Conservation (phyloP, 192 early-diverging fungal species). For the Coemansia sp. region DNA sequence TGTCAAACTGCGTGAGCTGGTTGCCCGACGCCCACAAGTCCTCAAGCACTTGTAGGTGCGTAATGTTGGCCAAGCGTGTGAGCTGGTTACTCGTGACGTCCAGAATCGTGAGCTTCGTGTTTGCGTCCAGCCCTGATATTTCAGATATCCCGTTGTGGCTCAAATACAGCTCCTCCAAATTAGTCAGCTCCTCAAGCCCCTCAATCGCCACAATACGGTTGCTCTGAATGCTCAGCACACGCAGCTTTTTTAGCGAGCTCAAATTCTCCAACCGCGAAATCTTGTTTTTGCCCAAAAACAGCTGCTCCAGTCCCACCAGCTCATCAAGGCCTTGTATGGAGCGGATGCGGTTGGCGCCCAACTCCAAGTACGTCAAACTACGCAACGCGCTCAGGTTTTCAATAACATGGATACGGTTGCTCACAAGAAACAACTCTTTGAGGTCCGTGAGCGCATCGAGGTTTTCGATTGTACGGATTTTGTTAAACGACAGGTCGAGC, state of each 20-base stretch:
- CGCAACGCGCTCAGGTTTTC: slow-evolving; percentile 66
- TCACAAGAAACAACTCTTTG: slow-evolving; percentile 82
- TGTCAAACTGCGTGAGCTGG: slow-evolving; percentile 69
- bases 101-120: slow-evolving; percentile 69
- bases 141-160: slow-evolving; percentile 83
- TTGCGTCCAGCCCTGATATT: slow-evolving; percentile 78
- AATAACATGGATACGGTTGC: slow-evolving; percentile 87
- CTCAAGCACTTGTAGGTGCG: slow-evolving; percentile 65
- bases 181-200: slow-evolving; percentile 64
- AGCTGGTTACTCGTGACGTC: slow-evolving; percentile 86
- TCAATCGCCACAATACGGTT: slow-evolving; percentile 80
- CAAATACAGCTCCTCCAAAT: slow-evolving; percentile 88
- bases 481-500: slow-evolving; percentile 96
- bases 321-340: slow-evolving; percentile 77
- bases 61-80: slow-evolving; percentile 67
- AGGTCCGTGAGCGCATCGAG: slow-evolving; percentile 62
- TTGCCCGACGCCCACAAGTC: slow-evolving; percentile 93
- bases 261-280: slow-evolving; percentile 77
- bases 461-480: slow-evolving; percentile 76
- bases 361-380: slow-evolving; percentile 79
- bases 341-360: slow-evolving; percentile 94
- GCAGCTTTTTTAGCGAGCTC: slow-evolving; percentile 59
- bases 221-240: slow-evolving; percentile 76
- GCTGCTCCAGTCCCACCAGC: slow-evolving; percentile 77
- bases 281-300: slow-evolving; percentile 99